Percentiles rank a stretch among this genome's conserved stretches.
These are phyloP conservation scores for Mikania micrantha DNA, from an alignment of 129 eudicot genomes.

Conservation along the genomic window DNA sequence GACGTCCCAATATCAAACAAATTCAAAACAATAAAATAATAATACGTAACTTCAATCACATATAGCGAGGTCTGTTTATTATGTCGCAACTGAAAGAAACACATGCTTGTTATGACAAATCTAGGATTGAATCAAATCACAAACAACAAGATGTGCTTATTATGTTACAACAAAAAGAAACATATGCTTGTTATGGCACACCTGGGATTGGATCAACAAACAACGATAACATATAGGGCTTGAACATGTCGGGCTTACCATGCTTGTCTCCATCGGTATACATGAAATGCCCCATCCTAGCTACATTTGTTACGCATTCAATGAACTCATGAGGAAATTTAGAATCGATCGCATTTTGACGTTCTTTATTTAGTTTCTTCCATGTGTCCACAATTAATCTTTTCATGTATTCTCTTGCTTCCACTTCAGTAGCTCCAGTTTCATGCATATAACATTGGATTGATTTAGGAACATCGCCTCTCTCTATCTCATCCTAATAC, in stretches of 20 bases:
- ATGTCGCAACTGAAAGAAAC: too few relatives aligned
- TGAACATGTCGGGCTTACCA: constrained; percentile 34
- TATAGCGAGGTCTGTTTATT: too few relatives aligned
- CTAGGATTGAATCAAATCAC: too few relatives aligned
- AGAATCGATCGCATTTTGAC: neutral
- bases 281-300: constrained; percentile 24
- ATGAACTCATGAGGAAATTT: neutral
- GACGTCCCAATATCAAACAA: too few relatives aligned
- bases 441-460: constrained; percentile 53
- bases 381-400: constrained; percentile 26
- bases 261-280: constrained; percentile 39
- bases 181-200: too few relatives aligned
- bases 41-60: too few relatives aligned
- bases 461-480: constrained; percentile 47
- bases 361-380: constrained; percentile 30
- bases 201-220: constrained; percentile 1
- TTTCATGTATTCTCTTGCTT: constrained; percentile 29
- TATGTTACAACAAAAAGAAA: too few relatives aligned
- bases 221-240: neutral
- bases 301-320: constrained; percentile 21
- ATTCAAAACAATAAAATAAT: too few relatives aligned
- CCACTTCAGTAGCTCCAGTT: constrained; percentile 26
- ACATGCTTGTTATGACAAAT: too few relatives aligned
- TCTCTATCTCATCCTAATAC: constrained; percentile 30
- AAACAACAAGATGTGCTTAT: too few relatives aligned